Base-by-base conservation (phyloP, 768 basidiomycete genomes). In the Chlorophyllum brunneum region DNA sequence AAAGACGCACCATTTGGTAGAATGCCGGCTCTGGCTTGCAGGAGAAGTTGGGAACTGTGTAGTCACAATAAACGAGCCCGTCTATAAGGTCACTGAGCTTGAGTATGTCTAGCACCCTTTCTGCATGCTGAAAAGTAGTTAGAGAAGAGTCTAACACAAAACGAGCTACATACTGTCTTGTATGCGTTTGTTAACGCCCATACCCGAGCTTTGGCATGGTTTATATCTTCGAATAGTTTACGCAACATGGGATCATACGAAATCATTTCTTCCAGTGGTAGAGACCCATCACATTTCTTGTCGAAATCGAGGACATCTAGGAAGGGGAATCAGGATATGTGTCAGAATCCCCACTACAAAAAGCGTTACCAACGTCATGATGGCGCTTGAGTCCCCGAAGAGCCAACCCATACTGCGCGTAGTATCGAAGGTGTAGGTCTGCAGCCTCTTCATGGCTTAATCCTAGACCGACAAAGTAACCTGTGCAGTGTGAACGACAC, bases 131-230 rank as follows among this genome's bases (percentile, higher is more conserved):
- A 57, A 60, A 42, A 49, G 22, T 29, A 6, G 22, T n/a, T 29
- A 33, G 11, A 15, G 37, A 10, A 39, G 20, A 33, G 7, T 2
- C 24, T 41, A 16, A 5, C 2, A 13, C 10, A 8, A 8, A 22
- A 13, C 1, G 20, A 1, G 3, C 39, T 30, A 67, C 75, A 39
- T 65, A 91, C 91, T 20, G 79, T 72, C 50, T 75, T 74, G 64
- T 92, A 92, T 9, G 92, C 92, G 62, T 94, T 94, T 3, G 92
- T 94, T 37, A 93, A 67, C 2, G 80, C 89, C 91, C 91, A 93
- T 4, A 93, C 82, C n/a, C 82, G 78, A 7, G 75, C 80, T 64
- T 88, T 92, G 24, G 72, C 76, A 41, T 83, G 80, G 61, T 94
- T 88, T 26, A 94, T 82, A 62, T 93, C 88, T 63, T 86, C 69